phyloP scores from a whole-genome alignment of 441 rosid species.

The Kokia cookei region DNA sequence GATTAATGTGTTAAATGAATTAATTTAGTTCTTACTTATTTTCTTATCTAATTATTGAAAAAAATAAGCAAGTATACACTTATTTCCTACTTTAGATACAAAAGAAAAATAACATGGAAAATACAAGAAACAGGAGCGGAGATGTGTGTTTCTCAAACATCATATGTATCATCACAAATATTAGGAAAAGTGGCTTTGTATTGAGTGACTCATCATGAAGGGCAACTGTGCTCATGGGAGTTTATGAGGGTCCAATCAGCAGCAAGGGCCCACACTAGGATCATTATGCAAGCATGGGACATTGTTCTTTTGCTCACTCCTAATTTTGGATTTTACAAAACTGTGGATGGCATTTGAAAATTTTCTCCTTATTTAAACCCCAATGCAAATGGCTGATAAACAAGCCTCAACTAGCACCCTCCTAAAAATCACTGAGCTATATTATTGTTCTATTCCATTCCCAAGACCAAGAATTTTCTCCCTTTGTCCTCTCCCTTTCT shows the following conservation, averaged over 20 bases:
- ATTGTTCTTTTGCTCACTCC: not conserved
- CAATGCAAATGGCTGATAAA: conserved; percentile 6
- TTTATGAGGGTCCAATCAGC: not conserved
- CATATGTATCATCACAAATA: not conserved
- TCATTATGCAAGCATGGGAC: conserved; percentile 8
- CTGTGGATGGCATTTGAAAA: not conserved
- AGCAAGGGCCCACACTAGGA: conserved; percentile 1
- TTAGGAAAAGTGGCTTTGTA: not conserved
- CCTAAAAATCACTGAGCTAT: not conserved
- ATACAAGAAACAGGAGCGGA: too few species aligned
- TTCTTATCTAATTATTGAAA: too few species aligned
- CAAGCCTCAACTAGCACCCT: not conserved
- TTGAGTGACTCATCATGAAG: not conserved
- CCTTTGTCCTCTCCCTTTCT: not conserved
- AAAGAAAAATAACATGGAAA: too few species aligned
- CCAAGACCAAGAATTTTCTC: not conserved
- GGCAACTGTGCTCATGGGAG: conserved; percentile 5
- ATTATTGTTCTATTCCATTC: not conserved
- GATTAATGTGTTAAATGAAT: too few species aligned
- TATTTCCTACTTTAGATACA: too few species aligned
- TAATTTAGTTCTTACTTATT: too few species aligned
- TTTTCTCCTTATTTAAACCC: conserved; percentile 18
- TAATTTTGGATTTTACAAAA: not conserved
- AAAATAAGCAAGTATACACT: too few species aligned
- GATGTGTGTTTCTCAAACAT: not conserved